Evolutionary conservation across 495 filamentous ascomycete genomes (phyloP).

Genomic region (Platismatia glauca): DNA sequence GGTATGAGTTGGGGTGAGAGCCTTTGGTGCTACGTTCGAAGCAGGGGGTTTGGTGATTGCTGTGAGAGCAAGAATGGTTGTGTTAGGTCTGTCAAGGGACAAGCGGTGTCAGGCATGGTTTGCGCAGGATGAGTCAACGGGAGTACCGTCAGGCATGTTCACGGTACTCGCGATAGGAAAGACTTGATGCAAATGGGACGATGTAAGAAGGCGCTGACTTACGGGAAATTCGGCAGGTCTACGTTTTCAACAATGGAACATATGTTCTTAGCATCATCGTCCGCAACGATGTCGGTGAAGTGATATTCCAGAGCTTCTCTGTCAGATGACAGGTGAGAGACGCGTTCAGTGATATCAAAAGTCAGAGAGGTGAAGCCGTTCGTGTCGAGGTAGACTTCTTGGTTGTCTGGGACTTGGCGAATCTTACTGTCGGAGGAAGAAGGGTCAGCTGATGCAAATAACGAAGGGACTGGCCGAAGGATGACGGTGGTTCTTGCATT

Average conservation of each 20-base stretch:
- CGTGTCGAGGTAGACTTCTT: constrained; percentile 82
- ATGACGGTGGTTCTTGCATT: not conserved
- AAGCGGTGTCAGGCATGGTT: constrained; percentile 13
- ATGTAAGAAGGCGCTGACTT: constrained; percentile 1
- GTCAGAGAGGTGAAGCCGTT: constrained; percentile 74
- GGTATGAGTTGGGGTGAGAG: constrained; percentile 39
- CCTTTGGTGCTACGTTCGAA: constrained; percentile 12
- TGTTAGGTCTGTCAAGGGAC: constrained; percentile 32
- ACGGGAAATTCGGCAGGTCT: constrained; percentile 27
- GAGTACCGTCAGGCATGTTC: not conserved
- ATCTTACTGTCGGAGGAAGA: constrained; percentile 31
- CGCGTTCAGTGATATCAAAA: constrained; percentile 77
- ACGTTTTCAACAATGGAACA: constrained; percentile 35
- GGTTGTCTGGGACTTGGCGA: constrained; percentile 86
- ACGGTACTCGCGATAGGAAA: not conserved
- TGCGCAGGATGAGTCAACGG: not conserved
- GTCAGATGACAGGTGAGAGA: constrained; percentile 47
- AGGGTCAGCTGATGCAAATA: not conserved
- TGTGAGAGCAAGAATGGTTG: constrained; percentile 25
- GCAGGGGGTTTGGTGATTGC: constrained; percentile 25
- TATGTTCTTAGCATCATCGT: constrained; percentile 47
- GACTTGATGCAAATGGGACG: not conserved
- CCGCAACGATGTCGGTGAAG: constrained; percentile 65
- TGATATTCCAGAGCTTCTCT: constrained; percentile 64
- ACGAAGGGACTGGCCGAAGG: not conserved